Conservation (phyloP, 2,329 filamentous ascomycete species). For the Colletotrichum tofieldiae region DNA sequence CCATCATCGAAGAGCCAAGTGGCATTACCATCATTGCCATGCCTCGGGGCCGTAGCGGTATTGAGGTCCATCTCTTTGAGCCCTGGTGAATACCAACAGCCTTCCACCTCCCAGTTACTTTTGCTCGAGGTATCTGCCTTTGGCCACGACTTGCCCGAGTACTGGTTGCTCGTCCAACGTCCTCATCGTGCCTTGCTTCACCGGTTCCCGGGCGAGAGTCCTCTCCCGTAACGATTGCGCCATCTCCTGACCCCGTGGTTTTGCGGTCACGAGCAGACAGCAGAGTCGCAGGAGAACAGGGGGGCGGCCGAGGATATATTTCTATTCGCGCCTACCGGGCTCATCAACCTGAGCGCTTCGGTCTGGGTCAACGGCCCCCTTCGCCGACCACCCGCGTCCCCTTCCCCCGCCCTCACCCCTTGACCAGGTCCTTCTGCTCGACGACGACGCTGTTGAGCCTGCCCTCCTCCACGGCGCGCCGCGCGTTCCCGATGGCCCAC, state of each 20-base stretch:
- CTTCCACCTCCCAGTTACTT: no score
- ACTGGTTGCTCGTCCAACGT: background rate
- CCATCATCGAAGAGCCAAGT: background rate
- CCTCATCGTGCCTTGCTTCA: background rate
- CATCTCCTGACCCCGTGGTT: background rate
- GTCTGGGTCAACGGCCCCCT: background rate
- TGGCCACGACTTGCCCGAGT: background rate
- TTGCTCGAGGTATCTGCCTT: no score
- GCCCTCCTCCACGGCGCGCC: constrained; percentile 73
- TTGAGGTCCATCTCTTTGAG: no score
- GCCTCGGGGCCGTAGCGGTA: background rate
- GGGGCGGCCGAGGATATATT: background rate
- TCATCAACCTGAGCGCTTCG: background rate
- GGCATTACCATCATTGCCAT: background rate
- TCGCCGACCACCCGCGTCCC: background rate
- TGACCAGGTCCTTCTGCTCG: constrained; percentile 69
- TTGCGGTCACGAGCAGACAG: background rate
- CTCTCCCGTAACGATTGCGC: background rate
- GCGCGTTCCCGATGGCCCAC: constrained; percentile 81
- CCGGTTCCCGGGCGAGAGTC: no score
- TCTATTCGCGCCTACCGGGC: background rate
- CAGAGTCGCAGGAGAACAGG: background rate
- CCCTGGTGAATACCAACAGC: no score
- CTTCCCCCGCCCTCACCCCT: background rate
- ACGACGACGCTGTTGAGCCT: constrained; percentile 79